Conservation (phyloP, 768 basidiomycete species). For the Tubosaeta brunneosetosa region DNA sequence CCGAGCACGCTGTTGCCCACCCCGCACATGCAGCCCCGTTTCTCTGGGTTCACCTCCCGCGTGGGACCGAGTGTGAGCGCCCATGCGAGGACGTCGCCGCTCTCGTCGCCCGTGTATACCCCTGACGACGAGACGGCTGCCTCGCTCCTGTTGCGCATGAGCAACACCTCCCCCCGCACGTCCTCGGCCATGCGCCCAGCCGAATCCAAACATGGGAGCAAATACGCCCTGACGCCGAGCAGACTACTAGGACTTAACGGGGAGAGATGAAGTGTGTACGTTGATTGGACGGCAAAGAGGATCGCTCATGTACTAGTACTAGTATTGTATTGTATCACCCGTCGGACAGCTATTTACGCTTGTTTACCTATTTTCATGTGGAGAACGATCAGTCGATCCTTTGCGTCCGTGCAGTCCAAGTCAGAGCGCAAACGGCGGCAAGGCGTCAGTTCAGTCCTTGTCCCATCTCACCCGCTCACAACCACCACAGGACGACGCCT, state of each 20-base stretch:
- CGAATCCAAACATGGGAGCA: background rate
- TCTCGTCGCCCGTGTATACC: conserved; percentile 24
- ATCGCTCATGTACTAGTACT: background rate
- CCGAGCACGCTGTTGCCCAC: conserved; percentile 21
- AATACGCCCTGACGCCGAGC: conserved; percentile 24
- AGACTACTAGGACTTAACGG: conserved; percentile 20
- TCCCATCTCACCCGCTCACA: background rate
- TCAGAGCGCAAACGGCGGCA: conserved; percentile 77
- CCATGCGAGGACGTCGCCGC: conserved; percentile 18
- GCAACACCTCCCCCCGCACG: conserved; percentile 26
- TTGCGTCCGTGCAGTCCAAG: conserved; percentile 35
- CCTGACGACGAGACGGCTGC: conserved; percentile 71
- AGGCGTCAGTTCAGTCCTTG: conserved; percentile 39
- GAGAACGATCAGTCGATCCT: background rate
- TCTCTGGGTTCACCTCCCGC: conserved; percentile 20
- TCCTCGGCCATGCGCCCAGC: background rate
- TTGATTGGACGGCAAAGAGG: background rate
- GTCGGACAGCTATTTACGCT: conserved; percentile 2
- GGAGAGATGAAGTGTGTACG: conserved; percentile 6
- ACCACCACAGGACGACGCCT: conserved; percentile 60
- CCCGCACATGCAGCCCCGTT: conserved; percentile 17
- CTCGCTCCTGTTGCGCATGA: conserved; percentile 61
- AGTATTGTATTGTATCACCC: background rate
- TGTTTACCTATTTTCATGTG: conserved; percentile 15
- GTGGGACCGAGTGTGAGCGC: background rate